Evolutionary conservation across 768 basidiomycete species (phyloP), one percentile per base, ranked within the genome.

Genomic region (Amanita rimosa): DNA sequence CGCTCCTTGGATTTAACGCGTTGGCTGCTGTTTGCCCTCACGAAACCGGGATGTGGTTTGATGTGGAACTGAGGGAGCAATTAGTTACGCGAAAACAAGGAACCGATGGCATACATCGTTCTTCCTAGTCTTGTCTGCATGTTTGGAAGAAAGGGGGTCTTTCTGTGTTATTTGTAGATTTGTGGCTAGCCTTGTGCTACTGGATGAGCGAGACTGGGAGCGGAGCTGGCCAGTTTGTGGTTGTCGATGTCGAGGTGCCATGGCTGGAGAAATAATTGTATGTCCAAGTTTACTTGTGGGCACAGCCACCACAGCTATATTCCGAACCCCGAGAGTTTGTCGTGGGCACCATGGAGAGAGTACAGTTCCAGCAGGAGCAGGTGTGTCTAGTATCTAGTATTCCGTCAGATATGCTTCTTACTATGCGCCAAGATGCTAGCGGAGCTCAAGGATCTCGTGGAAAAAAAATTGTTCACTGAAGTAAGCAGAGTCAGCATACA

Each of bases 341-440:
- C n/a, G 34, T 21, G 50, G 42, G 46, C 55, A 65, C 19, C 52
- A 94, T 97, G 93, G 93, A 97, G 74, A 78, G 89, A 55, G 92
- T 95, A 0, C 86, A 95, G 51, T 94, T 85, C 58, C 82, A 94
- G 66, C 87, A 94, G 64, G 92, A 95, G 81, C 84, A 88, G 81
- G 83, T 76, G 49, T 44, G 69, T 46, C 41, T 6, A 6, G 35
- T 29, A 3, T 46, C 41, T 6, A 6, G 35, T 29, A 3, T 16
- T 33, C 13, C 34, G 6, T n/a, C 44, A 9, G 29, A 31, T 14
- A 29, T 11, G 40, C 44, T 29, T 29, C 24, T 54, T 34, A 56
- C 53, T 24, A 52, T 50, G 21, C 29, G 7, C 40, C 44, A 17
- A 86, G 78, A 94, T 93, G 81, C 87, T 95, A 78, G 78, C 83